phyloP scores from a whole-genome alignment of 2,329 filamentous ascomycete genomes.

The Aureobasidium sp. region DNA sequence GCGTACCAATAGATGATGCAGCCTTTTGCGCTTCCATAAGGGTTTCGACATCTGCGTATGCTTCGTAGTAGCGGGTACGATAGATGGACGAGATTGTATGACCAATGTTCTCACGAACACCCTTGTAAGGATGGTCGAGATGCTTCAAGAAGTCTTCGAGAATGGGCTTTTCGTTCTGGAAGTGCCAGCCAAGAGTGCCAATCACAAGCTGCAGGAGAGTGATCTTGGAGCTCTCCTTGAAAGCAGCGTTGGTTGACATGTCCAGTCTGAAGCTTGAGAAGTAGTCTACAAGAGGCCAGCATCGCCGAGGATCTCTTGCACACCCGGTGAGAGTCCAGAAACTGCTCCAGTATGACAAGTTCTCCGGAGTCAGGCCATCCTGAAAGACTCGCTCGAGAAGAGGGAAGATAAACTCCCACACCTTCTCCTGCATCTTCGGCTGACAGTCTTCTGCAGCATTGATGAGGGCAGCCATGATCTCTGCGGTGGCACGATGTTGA shows the following conservation, averaged over 20 bases:
- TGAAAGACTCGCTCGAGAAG: constrained; percentile 78
- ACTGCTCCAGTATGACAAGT: constrained; percentile 88
- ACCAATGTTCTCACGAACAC: constrained; percentile 90
- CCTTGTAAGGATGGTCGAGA: constrained; percentile 96
- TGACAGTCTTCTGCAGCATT: constrained; percentile 73
- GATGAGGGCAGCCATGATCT: constrained; percentile 83
- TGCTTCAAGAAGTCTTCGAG: constrained; percentile 82
- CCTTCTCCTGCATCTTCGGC: constrained; percentile 61
- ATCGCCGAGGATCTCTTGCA: constrained; percentile 79
- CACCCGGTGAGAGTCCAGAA: constrained; percentile 86
- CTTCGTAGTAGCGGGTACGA: constrained; percentile 88
- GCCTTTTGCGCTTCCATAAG: constrained; percentile 73
- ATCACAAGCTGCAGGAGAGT: constrained; percentile 83
- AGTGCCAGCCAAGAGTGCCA: constrained; percentile 89
- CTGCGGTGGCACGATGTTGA: constrained; percentile 89
- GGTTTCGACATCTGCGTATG: constrained; percentile 69
- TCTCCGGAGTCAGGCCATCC: constrained; percentile 92
- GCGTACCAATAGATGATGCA: constrained; percentile 73
- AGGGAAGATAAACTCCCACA: constrained; percentile 88
- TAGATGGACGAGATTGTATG: constrained; percentile 82
- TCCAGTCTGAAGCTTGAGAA: constrained; percentile 82
- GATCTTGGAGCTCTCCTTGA: constrained; percentile 97
- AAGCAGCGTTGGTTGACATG: constrained; percentile 91
- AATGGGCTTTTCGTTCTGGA: constrained; percentile 81
- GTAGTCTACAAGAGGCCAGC: constrained; percentile 77